Base-by-base conservation (phyloP, 177 flowering plant genomes). In the Vitis hybrid region DNA sequence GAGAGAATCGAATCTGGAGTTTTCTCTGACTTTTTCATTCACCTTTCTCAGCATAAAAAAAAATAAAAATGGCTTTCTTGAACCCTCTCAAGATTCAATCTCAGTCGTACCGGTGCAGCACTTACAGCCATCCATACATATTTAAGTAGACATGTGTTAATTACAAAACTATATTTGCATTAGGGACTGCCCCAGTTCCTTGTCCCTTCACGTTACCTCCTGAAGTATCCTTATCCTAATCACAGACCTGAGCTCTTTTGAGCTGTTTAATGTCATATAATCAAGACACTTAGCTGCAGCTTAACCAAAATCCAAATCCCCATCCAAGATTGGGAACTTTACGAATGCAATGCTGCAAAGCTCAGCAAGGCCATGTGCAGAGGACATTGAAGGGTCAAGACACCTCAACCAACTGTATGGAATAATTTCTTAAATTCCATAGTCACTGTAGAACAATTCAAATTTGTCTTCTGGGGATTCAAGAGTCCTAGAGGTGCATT, bases 201-300 rank as follows among this genome's bases (percentile, higher is more conserved):
- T 89, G 97, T 20, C 99, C 99, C 77, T 90, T 94, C 1, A 80
- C 85, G 77, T 92, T 94, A 45, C 99, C 99, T 59, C 92, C 97
- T 2, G 97, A 90, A 15, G 86, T 67, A 78, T 96, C 98, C 71
- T 81, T 82, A 14, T 90, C 98, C 72, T 98, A 39, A 96, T 76
- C 77, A 73, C 75, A 51, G 94, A 97, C 75, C 77, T 82, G 53
- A 96, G 86, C 77, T 89, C 94, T 68, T 76, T 88, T 0, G 87
- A 70, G 69, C 82, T 83, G 74, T 69, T 77, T 3, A 94, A 72
- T 1, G 84, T 81, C 74, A 70, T 75, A 55, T 82, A 92, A 67
- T 88, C 84, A 74, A 94, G 74, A 75, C 74, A 87, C 62, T 85
- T 79, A 9, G 94, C 99, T 15, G 98, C 97, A 77, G 92, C 98